Base-by-base conservation (phyloP, 306 rosid genomes). In the Quercus alba region DNA sequence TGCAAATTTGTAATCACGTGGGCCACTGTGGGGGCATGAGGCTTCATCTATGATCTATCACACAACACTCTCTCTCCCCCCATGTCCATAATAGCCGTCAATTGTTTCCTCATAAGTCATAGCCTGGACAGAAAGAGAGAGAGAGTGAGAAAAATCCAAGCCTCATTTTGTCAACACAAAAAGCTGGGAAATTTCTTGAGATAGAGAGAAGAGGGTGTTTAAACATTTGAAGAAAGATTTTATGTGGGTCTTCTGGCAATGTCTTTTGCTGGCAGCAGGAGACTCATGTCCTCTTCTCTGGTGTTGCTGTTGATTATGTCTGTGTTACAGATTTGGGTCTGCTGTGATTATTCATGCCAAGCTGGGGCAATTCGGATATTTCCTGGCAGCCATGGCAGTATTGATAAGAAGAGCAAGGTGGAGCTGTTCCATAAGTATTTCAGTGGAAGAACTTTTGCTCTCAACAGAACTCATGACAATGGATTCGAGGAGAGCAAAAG, bases 401-500 rank as follows among this genome's bases (percentile, higher is more conserved):
- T 69, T 61, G 82, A 68, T 33, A 58, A 33, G 68, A 75, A 63
- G 57, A 76, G 52, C 64, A 81, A 59, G 77, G 83, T 85, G 46
- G 94, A 87, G 81, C 91, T 92, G 20, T 76, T 87, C 59, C 74
- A 62, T 20, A 91, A 87, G 85, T 89, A 88, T 84, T 89, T 91
- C 79, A 30, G 72, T 1, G 92, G 88, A 68, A 84, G 70, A 4
- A 82, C 77, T 83, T 84, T 75, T 23, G 72, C 23, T 75, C 73
- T 80, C 80, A 82, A 78, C 85, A 72, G 18, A 70, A 82, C 81
- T 2, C 77, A 74, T 2, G 78, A 75, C 20, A 82, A 80, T 54
- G 88, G 81, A 6, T 89, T 93, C 56, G 86, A 79, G 61, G 93
- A 91, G 6, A 86, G 41, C 79, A 93, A 95, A 85, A 84, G 99